phyloP scores from a whole-genome alignment of 1,139 yeast genomes.

The Suhomyces kunorum region DNA sequence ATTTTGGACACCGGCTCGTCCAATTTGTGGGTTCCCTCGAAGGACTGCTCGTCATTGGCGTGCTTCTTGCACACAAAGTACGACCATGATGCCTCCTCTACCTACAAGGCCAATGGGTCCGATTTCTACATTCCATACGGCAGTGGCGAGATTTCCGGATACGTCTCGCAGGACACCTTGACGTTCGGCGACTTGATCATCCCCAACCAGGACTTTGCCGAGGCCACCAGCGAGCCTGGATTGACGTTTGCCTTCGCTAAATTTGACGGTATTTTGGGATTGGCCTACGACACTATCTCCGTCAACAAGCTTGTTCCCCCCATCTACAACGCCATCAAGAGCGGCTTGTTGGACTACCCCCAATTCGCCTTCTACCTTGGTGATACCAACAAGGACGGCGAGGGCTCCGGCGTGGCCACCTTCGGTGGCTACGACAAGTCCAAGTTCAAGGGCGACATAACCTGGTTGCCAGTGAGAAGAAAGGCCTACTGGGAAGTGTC shows the following conservation, averaged over 20 bases:
- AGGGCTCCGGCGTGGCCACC: slow-evolving; percentile 84
- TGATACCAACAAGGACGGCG: slow-evolving; percentile 61
- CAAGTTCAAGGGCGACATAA: slow-evolving; percentile 75
- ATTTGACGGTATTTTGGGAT: slow-evolving; percentile 94
- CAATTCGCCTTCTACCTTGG: slow-evolving; percentile 91
- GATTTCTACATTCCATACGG: slow-evolving; percentile 87
- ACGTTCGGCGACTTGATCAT: slow-evolving; percentile 81
- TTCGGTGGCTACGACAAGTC: slow-evolving; percentile 89
- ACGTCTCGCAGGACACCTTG: slow-evolving; percentile 79
- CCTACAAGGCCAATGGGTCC: slow-evolving; percentile 84
- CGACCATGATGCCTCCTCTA: slow-evolving; percentile 74
- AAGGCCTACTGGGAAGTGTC: slow-evolving; percentile 99
- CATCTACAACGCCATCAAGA: slow-evolving; percentile 79
- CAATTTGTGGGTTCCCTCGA: slow-evolving; percentile 93
- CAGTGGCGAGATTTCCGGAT: slow-evolving; percentile 89
- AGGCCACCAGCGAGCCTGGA: slow-evolving; percentile 96
- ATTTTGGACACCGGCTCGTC: slow-evolving; percentile 95
- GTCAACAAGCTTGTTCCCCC: slow-evolving; percentile 92
- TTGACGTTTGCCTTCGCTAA: slow-evolving; percentile 97
- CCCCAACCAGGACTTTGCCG: slow-evolving; percentile 90
- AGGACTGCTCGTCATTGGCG: slow-evolving; percentile 88
- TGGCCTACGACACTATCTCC: slow-evolving; percentile 88
- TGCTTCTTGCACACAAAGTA: slow-evolving; percentile 91
- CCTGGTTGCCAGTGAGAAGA: slow-evolving; percentile 97
- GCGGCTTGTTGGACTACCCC: slow-evolving; percentile 77